Base-by-base conservation (phyloP, 805 yeast genomes). In the Lipomyces spencermartinsiae region DNA sequence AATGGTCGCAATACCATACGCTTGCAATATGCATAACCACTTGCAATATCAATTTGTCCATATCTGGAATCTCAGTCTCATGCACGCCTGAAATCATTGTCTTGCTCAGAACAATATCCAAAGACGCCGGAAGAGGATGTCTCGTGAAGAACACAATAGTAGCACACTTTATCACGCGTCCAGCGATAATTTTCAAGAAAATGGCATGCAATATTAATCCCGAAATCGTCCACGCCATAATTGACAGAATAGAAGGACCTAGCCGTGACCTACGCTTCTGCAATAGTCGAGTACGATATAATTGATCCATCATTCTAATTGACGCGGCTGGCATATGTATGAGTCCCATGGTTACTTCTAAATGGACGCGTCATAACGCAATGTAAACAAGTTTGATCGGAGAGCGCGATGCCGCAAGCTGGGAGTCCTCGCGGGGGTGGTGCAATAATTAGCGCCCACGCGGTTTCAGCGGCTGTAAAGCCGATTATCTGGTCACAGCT, bases 1-100 rank as follows among this genome's bases (percentile, higher is more conserved):
- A 43, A 43, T 43, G 49, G 49, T 43, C 49, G 22, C 49, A 43
- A 43, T 43, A 43, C 49, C 49, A 43, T 8, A 43, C 49, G 22
- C 49, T 43, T 43, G 49, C 49, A 43, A 43, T 43, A n/a, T 43
- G 49, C 49, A n/a, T 2, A 43, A 22, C 49, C 7, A 43, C 49
- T 5, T 16, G 22, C 16, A 43, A 3, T 9, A 43, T 16, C 49
- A 16, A 5, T n/a, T 14, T 43, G 22, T 8, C 22, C 2, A 8
- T 16, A 2, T 43, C 7, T 43, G 49, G 10, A 16, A 43, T 7
- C 49, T 43, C 22, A n/a, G 1, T 43, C 49, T 43, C 49, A 43
- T 43, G 22, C 22, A 14, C n/a, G n/a, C 4, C 49, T 43, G 49
- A 1, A 43, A n/a, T 43, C 49, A 43, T 43, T n/a, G 49, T n/a